These are phyloP conservation scores for Wickerhamiella bombiphila DNA, from an alignment of 805 yeast species.

Conservation along the genomic window DNA sequence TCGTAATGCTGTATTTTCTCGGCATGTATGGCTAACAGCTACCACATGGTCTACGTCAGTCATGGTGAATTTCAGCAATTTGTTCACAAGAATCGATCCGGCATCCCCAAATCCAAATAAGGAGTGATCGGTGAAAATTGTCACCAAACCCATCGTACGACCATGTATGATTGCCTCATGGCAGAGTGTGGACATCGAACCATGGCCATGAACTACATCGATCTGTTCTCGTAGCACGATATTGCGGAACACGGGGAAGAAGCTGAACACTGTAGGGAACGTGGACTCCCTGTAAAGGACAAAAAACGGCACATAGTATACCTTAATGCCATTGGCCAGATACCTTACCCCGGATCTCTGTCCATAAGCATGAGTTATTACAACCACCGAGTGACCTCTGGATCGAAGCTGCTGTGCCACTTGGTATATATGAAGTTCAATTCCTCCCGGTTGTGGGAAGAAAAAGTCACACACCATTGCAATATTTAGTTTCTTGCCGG, in stretches of 20 bases:
- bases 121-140: constrained; percentile 93
- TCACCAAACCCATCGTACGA: constrained; percentile 76
- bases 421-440: constrained; percentile 89
- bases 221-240: constrained; percentile 75
- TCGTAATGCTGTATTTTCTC: constrained; percentile 84
- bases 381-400: constrained; percentile 71
- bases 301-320: constrained; percentile 74
- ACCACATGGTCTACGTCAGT: constrained; percentile 84
- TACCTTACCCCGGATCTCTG: constrained; percentile 69
- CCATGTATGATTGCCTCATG: constrained; percentile 90
- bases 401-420: constrained; percentile 62
- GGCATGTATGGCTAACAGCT: constrained; percentile 94
- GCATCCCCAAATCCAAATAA: constrained; percentile 85
- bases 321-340: constrained; percentile 80
- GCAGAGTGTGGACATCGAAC: constrained; percentile 70
- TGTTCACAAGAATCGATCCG: constrained; percentile 72
- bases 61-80: constrained; percentile 64
- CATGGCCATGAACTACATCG: constrained; percentile 91
- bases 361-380: constrained; percentile 81
- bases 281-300: constrained; percentile 74
- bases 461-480: constrained; percentile 89
- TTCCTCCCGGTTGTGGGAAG: constrained; percentile 98
- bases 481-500: constrained; percentile 9
- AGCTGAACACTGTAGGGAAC: constrained; percentile 77
- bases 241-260: constrained; percentile 73